A percentile compares a stretch with the other conserved stretches of the same genome.
Evolutionary conservation across 148 eudicot genomes (phyloP).

Genomic region (Nyssa sinensis): DNA sequence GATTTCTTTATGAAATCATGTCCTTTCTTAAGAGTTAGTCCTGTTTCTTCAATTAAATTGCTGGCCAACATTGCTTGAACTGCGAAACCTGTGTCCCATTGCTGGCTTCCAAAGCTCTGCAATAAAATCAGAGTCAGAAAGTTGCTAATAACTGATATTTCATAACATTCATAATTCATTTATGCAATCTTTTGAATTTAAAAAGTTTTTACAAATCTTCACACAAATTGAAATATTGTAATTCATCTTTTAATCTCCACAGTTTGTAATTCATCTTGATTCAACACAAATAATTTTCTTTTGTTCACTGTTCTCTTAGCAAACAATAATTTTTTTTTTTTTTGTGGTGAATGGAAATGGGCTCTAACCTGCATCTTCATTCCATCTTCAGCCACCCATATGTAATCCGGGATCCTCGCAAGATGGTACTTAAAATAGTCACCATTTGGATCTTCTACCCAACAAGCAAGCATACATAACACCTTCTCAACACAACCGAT

Average conservation of each 20-base stretch:
- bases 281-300: no score
- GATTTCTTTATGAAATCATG: slow-evolving; percentile 30
- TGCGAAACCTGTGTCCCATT: slow-evolving; percentile 36
- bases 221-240: no score
- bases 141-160: not conserved
- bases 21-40: slow-evolving; percentile 15
- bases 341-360: no score
- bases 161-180: no score
- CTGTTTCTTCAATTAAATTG: slow-evolving; percentile 26
- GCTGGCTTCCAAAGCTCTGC: slow-evolving; percentile 41
- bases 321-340: no score
- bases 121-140: not conserved
- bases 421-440: slow-evolving; percentile 43
- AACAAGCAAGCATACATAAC: slow-evolving; percentile 31
- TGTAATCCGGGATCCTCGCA: slow-evolving; percentile 37
- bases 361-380: slow-evolving; percentile 48
- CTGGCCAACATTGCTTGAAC: slow-evolving; percentile 32
- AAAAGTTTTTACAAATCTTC: no score
- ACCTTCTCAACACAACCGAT: slow-evolving; percentile 22
- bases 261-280: no score
- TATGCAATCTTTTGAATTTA: no score
- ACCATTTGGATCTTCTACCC: slow-evolving; percentile 37
- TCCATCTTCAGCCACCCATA: slow-evolving; percentile 51
- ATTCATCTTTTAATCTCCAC: no score
- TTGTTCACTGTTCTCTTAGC: no score